These are phyloP conservation scores for Grosmannia serpens DNA, from an alignment of 2,329 filamentous ascomycete species.

Conservation along the genomic window DNA sequence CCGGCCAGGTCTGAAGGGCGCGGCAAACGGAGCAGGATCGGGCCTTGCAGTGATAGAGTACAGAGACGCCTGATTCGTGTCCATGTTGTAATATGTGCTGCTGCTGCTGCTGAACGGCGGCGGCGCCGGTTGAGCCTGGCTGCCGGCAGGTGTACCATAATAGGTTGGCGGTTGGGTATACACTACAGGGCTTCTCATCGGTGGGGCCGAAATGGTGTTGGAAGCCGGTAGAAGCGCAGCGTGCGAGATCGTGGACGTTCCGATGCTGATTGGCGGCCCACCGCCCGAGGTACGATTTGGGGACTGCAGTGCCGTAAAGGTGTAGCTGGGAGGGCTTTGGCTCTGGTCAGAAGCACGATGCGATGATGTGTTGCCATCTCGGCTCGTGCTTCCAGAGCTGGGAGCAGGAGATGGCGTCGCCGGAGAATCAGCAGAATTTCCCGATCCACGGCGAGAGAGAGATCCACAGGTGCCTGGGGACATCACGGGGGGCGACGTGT, in stretches of 20 bases:
- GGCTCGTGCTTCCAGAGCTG: neutral
- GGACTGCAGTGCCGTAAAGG: neutral
- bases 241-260: neutral
- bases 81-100: neutral
- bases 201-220: neutral
- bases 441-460: neutral
- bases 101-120: neutral
- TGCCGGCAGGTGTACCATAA: neutral
- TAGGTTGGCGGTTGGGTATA: neutral
- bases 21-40: neutral
- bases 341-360: neutral
- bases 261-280: neutral
- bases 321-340: neutral
- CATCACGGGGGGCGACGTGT: neutral
- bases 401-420: neutral
- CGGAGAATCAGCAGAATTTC: neutral
- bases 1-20: neutral
- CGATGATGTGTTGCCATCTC: neutral
- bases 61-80: neutral
- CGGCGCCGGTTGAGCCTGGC: neutral
- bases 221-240: neutral
- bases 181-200: neutral
- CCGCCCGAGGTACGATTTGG: neutral
- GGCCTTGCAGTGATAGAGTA: neutral
- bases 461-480: neutral